Base-by-base conservation (phyloP, 2,329 filamentous ascomycete species). In the Microcyclospora tardicrescens region DNA sequence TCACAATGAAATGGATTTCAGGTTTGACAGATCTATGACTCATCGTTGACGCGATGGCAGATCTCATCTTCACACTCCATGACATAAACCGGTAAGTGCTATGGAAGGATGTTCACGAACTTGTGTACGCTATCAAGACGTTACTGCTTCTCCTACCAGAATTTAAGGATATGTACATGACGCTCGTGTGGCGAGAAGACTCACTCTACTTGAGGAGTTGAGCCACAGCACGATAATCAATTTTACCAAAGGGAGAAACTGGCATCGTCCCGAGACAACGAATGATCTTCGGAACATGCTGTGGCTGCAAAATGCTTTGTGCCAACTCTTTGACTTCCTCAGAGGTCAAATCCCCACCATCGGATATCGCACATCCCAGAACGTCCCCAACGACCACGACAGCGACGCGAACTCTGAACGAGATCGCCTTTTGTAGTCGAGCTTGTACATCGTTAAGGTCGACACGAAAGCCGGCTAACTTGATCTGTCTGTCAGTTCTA, bases 371-470 rank as follows among this genome's bases (percentile, higher is more conserved):
- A 28, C 36, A 38, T 4, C 36, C 36, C 12, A 38, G 19, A n/a
- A 28, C 36, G 34, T 38, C 36, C 5, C 14, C 36, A 15, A 38
- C 36, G 5, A 34, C 30, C 8, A 38, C 36, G 27, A 38, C 30
- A 15, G 19, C 36, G 2, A 38, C 36, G 5, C 14, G 29, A 10
- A 28, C 36, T 12, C 27, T 24, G 10, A n/a, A 10, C 10, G 29
- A 11, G 12, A 38, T 16, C 5, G 29, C 14, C 19, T 24, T 19
- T 13, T 38, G 29, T 2, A 38, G 11, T 19, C 36, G 28, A 12
- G 36, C 14, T 14, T 38, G 36, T 13, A 38, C 36, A 38, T 38
- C 36, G 15, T 38, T 38, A 12, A 38, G 14, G 11, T 38, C 36
- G 6, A 38, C 13, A 4, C 36, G 36, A 14, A 38, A 38, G 1